These are phyloP conservation scores for Lumnitzera littorea DNA, from an alignment of 345 rosid genomes.

Conservation along the genomic window DNA sequence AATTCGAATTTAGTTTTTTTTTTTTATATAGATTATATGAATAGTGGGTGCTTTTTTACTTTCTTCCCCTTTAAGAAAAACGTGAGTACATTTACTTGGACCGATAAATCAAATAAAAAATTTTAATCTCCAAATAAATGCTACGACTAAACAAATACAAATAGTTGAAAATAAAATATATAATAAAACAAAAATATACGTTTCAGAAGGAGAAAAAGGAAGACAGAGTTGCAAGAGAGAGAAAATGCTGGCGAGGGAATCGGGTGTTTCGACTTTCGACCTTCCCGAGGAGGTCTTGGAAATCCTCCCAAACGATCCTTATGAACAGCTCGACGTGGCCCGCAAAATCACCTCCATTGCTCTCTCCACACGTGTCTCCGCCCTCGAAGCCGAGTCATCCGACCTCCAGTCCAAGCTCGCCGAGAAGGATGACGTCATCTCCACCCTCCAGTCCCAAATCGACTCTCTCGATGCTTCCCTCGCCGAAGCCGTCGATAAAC, in stretches of 20 bases:
- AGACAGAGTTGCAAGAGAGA: background rate
- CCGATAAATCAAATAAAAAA: too few relatives aligned
- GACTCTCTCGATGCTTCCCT: conserved; percentile 69
- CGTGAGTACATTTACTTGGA: too few relatives aligned
- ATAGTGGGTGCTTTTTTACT: too few relatives aligned
- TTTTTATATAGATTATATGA: too few relatives aligned
- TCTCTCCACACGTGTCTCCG: conserved; percentile 73
- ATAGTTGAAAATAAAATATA: too few relatives aligned
- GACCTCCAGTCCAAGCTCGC: conserved; percentile 42
- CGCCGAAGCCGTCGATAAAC: conserved; percentile 49
- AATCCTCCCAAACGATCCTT: conserved; percentile 85
- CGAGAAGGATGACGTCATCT: conserved; percentile 56
- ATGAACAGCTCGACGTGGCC: conserved; percentile 91
- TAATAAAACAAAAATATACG: too few relatives aligned
- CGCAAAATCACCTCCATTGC: conserved; percentile 97
- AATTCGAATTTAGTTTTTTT: too few relatives aligned
- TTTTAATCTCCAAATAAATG: too few relatives aligned
- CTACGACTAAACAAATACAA: too few relatives aligned
- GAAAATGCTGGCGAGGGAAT: conserved; percentile 33
- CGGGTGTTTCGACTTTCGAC: conserved; percentile 43
- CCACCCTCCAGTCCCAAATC: conserved; percentile 54
- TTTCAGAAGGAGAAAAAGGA: background rate
- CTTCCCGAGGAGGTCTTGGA: conserved; percentile 70
- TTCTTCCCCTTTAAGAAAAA: too few relatives aligned
- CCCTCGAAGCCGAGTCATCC: conserved; percentile 74